Evolutionary conservation across 1,139 yeast species (phyloP).

Genomic region (Diutina sp.): DNA sequence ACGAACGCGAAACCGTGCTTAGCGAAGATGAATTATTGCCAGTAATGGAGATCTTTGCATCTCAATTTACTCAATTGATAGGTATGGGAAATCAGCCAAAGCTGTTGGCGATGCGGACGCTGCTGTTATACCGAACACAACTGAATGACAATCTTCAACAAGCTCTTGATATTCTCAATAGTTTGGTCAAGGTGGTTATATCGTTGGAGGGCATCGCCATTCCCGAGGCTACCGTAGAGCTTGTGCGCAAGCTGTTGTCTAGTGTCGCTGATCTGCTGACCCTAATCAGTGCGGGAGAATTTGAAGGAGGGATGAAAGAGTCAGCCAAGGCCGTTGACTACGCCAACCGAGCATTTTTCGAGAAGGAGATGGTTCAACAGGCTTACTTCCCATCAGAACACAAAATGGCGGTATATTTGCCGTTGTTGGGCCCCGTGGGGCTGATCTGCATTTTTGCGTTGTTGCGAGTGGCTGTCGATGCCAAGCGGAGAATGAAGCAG

Average conservation of each 20-base stretch:
- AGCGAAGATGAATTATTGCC: slow-evolving; percentile 38
- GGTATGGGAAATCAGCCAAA: slow-evolving; percentile 49
- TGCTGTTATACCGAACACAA: slow-evolving; percentile 47
- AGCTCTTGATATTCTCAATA: slow-evolving; percentile 46
- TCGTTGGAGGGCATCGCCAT: slow-evolving; percentile 71
- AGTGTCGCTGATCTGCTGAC: slow-evolving; percentile 3
- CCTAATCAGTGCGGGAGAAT: slow-evolving; percentile 10
- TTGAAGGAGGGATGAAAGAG: slow-evolving; percentile 33
- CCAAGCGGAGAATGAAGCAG: slow-evolving; percentile 7
- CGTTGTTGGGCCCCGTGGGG: slow-evolving; percentile 72
- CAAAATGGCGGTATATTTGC: slow-evolving; percentile 84
- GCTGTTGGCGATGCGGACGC: slow-evolving; percentile 51
- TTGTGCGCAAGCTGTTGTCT: slow-evolving; percentile 16
- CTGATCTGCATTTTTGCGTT: slow-evolving; percentile 57
- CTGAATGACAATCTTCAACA: slow-evolving; percentile 39
- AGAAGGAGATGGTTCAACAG: slow-evolving; percentile 90
- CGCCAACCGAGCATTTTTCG: slow-evolving; percentile 78
- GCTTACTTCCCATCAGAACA: slow-evolving; percentile 93
- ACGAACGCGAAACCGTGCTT: slow-evolving; percentile 13
- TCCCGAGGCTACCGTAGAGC: slow-evolving; percentile 47
- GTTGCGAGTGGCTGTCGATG: slow-evolving; percentile 17
- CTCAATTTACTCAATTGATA: slow-evolving; percentile 59
- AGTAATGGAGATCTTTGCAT: slow-evolving; percentile 54
- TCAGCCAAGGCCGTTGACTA: slow-evolving; percentile 43
- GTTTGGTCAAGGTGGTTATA: slow-evolving; percentile 54